A percentile compares a stretch with the other conserved stretches of the same genome.
Evolutionary conservation across 306 rosid genomes (phyloP).

Genomic region (Cucurbita maxima): DNA sequence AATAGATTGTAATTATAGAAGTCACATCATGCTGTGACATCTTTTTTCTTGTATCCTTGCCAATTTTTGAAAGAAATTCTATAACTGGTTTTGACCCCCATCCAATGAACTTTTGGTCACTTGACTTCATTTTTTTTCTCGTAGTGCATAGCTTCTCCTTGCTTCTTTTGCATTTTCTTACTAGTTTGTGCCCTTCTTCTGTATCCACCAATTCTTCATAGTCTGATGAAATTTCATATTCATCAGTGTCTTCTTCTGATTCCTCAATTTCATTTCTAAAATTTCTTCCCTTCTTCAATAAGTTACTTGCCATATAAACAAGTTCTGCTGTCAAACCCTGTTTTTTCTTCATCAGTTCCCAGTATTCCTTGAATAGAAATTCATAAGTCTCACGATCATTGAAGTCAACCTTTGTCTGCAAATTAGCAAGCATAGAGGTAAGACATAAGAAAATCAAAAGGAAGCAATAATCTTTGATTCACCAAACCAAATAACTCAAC

Average conservation of each 20-base stretch:
- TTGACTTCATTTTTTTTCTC: slow-evolving; percentile 23
- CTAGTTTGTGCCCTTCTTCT: slow-evolving; percentile 11
- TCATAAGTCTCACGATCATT: slow-evolving; percentile 36
- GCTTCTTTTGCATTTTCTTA: slow-evolving; percentile 20
- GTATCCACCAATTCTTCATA: slow-evolving; percentile 25
- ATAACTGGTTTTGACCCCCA: slow-evolving; percentile 55
- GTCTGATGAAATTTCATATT: slow-evolving; percentile 22
- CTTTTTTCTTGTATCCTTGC: slow-evolving; percentile 26
- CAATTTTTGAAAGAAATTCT: slow-evolving; percentile 38
- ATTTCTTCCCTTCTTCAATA: slow-evolving; percentile 24
- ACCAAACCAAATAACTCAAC: neutral
- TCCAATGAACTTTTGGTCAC: slow-evolving; percentile 42
- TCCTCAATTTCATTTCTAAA: slow-evolving; percentile 18
- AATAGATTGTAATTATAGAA: slow-evolving; percentile 38
- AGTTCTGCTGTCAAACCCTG: slow-evolving; percentile 33
- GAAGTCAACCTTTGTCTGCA: slow-evolving; percentile 43
- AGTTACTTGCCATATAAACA: slow-evolving; percentile 17
- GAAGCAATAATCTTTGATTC: neutral
- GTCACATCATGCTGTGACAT: slow-evolving; percentile 46
- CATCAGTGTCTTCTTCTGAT: slow-evolving; percentile 27
- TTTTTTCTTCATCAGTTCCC: slow-evolving; percentile 30
- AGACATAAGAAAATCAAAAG: neutral
- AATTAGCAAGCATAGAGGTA: neutral
- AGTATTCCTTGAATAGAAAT: slow-evolving; percentile 38
- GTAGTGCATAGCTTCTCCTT: slow-evolving; percentile 4